A percentile compares a stretch with the other conserved stretches of the same genome.
Evolutionary conservation across 2,329 filamentous ascomycete genomes (phyloP).

Genomic region (Grosmannia penicillata): DNA sequence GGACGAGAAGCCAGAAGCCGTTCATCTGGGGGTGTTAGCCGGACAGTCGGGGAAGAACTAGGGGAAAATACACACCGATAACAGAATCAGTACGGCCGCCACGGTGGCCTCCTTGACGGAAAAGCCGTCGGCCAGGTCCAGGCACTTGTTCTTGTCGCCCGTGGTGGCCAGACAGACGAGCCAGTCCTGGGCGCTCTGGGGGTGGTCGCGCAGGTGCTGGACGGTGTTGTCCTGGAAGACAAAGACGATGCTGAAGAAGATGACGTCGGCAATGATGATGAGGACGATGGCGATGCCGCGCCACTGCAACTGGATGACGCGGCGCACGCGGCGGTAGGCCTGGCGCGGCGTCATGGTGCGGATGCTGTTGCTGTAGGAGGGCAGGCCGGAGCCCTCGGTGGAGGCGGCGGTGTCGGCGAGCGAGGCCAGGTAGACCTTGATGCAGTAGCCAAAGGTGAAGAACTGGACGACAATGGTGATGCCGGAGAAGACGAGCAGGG

Average conservation of each 20-base stretch:
- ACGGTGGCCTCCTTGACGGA: slow-evolving; percentile 65
- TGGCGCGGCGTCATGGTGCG: slow-evolving; percentile 68
- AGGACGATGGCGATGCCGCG: slow-evolving; percentile 79
- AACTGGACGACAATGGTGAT: slow-evolving; percentile 69
- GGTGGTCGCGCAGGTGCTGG: slow-evolving; percentile 38
- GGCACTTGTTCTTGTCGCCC: slow-evolving; percentile 52
- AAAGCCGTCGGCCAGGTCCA: slow-evolving; percentile 40
- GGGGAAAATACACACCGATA: slow-evolving; percentile 49
- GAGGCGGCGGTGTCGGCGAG: slow-evolving; percentile 57
- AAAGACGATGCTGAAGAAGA: slow-evolving; percentile 88
- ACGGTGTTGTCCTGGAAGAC: slow-evolving; percentile 71
- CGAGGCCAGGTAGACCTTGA: slow-evolving; percentile 84
- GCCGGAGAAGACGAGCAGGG: slow-evolving; percentile 63
- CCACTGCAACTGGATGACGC: slow-evolving; percentile 88
- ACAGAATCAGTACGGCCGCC: slow-evolving; percentile 65
- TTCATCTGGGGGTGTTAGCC: slow-evolving; percentile 42
- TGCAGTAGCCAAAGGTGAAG: slow-evolving; percentile 78
- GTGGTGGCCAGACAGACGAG: slow-evolving; percentile 51
- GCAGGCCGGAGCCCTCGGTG: slow-evolving; percentile 57
- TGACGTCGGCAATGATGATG: slow-evolving; percentile 78
- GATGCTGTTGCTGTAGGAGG: slow-evolving; percentile 62
- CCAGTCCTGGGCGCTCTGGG: slow-evolving; percentile 46
- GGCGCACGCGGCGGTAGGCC: slow-evolving; percentile 72
- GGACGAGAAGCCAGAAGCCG: slow-evolving; percentile 69
- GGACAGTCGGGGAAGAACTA: slow-evolving; percentile 9